phyloP scores from a whole-genome alignment of 352 stramenopile genomes.

The Globisporangium mamillatum region DNA sequence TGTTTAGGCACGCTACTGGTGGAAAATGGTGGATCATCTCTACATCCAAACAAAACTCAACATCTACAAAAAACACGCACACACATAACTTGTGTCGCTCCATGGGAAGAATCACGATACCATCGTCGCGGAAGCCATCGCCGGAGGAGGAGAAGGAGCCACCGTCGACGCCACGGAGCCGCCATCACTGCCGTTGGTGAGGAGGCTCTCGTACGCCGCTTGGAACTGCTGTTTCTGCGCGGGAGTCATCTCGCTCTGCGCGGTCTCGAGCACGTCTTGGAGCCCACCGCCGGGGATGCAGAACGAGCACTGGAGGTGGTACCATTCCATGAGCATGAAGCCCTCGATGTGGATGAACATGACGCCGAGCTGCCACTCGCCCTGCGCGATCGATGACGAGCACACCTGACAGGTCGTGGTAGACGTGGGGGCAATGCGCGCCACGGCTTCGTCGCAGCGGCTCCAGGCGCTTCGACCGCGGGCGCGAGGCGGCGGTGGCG shows the following conservation, averaged over 20 bases:
- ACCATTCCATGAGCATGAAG: slow-evolving; percentile 88
- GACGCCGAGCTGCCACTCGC: slow-evolving; percentile 70
- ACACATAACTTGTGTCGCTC: neutral
- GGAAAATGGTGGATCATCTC: slow-evolving; percentile 1
- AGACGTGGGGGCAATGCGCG: slow-evolving; percentile 61
- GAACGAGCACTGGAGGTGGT: slow-evolving; percentile 64
- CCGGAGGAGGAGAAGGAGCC: neutral
- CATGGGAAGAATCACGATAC: slow-evolving; percentile 14
- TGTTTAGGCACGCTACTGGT: neutral
- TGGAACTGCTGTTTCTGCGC: slow-evolving; percentile 54
- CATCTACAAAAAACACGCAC: slow-evolving; percentile 1
- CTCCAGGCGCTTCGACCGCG: slow-evolving; percentile 67
- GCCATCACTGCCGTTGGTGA: neutral
- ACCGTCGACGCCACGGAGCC: neutral
- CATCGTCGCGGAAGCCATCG: slow-evolving; percentile 17
- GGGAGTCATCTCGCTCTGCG: slow-evolving; percentile 64
- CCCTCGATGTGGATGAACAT: slow-evolving; percentile 87
- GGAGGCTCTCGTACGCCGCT: slow-evolving; percentile 28
- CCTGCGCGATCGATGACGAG: slow-evolving; percentile 50
- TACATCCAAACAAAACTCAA: slow-evolving; percentile 5
- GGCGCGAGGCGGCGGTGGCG: slow-evolving; percentile 33
- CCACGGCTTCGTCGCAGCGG: slow-evolving; percentile 76
- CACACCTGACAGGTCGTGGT: slow-evolving; percentile 83
- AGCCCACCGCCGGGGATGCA: slow-evolving; percentile 48
- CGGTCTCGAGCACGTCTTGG: slow-evolving; percentile 49